These are phyloP conservation scores for Corymbia maculata DNA, from an alignment of 345 rosid species.

Conservation along the genomic window DNA sequence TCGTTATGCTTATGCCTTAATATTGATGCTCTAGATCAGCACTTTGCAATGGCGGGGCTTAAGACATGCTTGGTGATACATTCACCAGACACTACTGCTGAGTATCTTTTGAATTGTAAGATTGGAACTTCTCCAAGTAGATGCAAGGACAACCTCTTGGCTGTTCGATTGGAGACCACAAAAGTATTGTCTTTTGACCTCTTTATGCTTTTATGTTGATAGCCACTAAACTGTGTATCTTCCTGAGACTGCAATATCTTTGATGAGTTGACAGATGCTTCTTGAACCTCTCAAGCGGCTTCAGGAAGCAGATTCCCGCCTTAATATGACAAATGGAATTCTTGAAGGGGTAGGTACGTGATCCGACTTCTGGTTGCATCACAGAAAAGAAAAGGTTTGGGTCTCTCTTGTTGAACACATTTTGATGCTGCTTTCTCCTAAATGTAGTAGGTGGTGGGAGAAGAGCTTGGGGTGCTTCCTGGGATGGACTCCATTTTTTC, in stretches of 20 bases:
- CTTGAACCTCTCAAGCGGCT: slow-evolving; percentile 73
- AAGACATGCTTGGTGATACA: slow-evolving; percentile 74
- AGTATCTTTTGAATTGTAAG: slow-evolving; percentile 61
- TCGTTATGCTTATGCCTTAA: neutral
- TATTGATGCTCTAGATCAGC: slow-evolving; percentile 19
- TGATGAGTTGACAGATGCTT: slow-evolving; percentile 47
- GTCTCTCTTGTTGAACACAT: neutral
- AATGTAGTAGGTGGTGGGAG: slow-evolving; percentile 72
- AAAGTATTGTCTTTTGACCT: slow-evolving; percentile 30
- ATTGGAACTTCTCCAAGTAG: slow-evolving; percentile 53
- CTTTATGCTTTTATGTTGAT: neutral
- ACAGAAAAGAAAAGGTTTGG: neutral
- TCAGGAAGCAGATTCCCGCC: slow-evolving; percentile 68
- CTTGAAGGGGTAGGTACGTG: slow-evolving; percentile 92
- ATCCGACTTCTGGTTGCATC: neutral
- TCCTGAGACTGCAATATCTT: neutral
- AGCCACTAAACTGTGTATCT: neutral
- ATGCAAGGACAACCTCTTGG: slow-evolving; percentile 56
- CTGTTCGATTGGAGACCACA: slow-evolving; percentile 67
- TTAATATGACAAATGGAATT: slow-evolving; percentile 79
- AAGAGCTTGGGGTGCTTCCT: slow-evolving; percentile 96
- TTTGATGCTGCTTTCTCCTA: neutral
- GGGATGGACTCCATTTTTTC: slow-evolving; percentile 87
- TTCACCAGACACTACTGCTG: slow-evolving; percentile 72
- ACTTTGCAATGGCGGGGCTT: slow-evolving; percentile 69